Evolutionary conservation across 208 protist genomes (phyloP).

Genomic region (Trypanosomatidae sp.): DNA sequence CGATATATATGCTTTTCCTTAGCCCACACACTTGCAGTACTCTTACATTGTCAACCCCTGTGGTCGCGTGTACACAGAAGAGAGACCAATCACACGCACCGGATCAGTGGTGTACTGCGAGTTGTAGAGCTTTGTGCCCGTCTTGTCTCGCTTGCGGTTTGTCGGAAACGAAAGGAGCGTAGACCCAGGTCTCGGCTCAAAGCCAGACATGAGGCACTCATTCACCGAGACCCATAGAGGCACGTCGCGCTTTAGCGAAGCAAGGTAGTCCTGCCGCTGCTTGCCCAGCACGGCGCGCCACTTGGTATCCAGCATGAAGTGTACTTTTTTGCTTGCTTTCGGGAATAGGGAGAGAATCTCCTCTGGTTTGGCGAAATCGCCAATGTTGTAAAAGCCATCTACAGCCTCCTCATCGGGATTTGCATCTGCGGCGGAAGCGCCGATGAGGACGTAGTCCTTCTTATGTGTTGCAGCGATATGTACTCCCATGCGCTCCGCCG

Average conservation of each 20-base stretch:
- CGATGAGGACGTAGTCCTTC: conserved; percentile 71
- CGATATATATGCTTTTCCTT: not conserved
- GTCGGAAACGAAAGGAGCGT: conserved; percentile 40
- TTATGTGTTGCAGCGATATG: conserved; percentile 53
- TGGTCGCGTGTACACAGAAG: conserved; percentile 69
- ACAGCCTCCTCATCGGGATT: conserved; percentile 44
- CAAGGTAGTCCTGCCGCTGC: conserved; percentile 74
- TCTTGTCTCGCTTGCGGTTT: conserved; percentile 13
- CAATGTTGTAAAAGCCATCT: conserved; percentile 88
- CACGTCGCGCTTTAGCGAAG: conserved; percentile 46
- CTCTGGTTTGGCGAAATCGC: conserved; percentile 65
- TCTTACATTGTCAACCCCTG: conserved; percentile 65
- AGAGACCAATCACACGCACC: conserved; percentile 82
- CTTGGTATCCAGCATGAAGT: conserved; percentile 90
- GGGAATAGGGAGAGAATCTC: conserved; percentile 85
- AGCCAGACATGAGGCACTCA: conserved; percentile 90
- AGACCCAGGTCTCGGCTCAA: conserved; percentile 48
- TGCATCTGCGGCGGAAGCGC: conserved; percentile 47
- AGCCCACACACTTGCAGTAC: not conserved
- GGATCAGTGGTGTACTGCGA: conserved; percentile 88
- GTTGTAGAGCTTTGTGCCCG: conserved; percentile 73
- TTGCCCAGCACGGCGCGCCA: conserved; percentile 87
- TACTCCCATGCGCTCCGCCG: conserved; percentile 64
- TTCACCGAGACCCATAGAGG: conserved; percentile 90
- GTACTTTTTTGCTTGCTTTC: conserved; percentile 75